These are phyloP conservation scores for Lolium rigidum DNA, from an alignment of 176 grass and related monocot species.

Conservation along the genomic window DNA sequence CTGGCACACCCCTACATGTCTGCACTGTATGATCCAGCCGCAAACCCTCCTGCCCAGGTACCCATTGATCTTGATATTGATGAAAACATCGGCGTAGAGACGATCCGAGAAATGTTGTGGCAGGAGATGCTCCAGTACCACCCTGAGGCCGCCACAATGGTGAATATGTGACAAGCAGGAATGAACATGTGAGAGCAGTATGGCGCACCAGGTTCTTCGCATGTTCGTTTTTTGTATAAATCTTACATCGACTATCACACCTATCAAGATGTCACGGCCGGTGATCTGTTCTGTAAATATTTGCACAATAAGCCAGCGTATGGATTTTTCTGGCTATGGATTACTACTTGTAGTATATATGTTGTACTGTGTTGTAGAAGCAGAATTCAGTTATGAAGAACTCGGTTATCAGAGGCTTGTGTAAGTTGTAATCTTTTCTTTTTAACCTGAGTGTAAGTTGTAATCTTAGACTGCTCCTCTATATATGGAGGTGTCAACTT, in stretches of 20 bases:
- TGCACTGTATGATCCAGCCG: constrained; percentile 53
- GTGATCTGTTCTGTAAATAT: constrained; percentile 50
- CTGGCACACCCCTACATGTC: constrained; percentile 66
- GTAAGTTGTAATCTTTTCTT: constrained; percentile 50
- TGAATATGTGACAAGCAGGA: constrained; percentile 50
- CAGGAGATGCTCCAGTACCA: constrained; percentile 67
- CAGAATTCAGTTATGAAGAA: constrained; percentile 30
- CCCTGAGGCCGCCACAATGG: constrained; percentile 38
- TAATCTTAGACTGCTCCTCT: constrained; percentile 49
- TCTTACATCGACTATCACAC: no score
- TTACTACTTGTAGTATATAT: constrained; percentile 39
- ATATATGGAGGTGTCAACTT: constrained; percentile 4
- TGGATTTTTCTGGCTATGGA: not conserved
- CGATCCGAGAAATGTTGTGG: constrained; percentile 68
- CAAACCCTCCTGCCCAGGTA: constrained; percentile 62
- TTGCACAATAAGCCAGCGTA: constrained; percentile 38
- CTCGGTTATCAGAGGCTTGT: not conserved
- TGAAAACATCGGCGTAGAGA: constrained; percentile 58
- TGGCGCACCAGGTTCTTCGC: constrained; percentile 18
- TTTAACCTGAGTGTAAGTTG: constrained; percentile 7
- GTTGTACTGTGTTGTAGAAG: constrained; percentile 46
- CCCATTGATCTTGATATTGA: constrained; percentile 61
- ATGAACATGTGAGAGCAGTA: constrained; percentile 42
- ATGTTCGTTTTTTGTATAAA: constrained; percentile 45
- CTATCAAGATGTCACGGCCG: not conserved